Base-by-base conservation (phyloP, 495 filamentous ascomycete species). In the Penicillium cosmopolitanum region DNA sequence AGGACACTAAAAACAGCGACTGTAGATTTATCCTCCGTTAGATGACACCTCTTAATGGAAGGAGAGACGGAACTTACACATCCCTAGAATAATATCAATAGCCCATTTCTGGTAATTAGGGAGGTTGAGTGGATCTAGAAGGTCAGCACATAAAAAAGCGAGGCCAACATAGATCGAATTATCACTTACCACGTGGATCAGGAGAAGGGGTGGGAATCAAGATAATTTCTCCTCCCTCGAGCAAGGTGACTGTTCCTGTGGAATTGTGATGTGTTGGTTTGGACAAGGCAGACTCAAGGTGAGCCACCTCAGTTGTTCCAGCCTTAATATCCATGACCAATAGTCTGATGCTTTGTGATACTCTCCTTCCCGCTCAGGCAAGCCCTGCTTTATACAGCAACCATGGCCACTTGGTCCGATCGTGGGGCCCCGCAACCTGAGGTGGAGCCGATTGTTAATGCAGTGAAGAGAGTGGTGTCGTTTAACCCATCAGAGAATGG, bases 61-160 rank as follows among this genome's bases (percentile, higher is more conserved):
- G 3, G 15, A 12, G 5, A 38, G 15, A 38, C 5, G 15, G n/a
- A 38, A 38, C 36, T 12, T 13, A 38, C 36, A 38, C 36, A 38
- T 38, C 36, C 36, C 36, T 12, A 38, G 36, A n/a, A 38, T 38
- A n/a, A 38, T 13, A 38, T 38, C 36, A 38, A 38, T 38, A 4
- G 60, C 50, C 68, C 68, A 71, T 56, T 71, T 71, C 2, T 61
- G 63, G 57, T 60, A 66, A 19, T 58, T 46, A 0, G 68, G 66
- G 1, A 68, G 61, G 33, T 66, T 66, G 46, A 71, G 53, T 13
- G 68, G 68, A 58, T 71, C 68, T 68, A 9, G 19, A 10, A 36
- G 16, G 53, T 56, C 23, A 66, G 60, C 42, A 42, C n/a, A 8
- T 15, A 15, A 36, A 46, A 31, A 35, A n/a, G 8, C 44, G 16